phyloP scores from a whole-genome alignment of 2,329 filamentous ascomycete species.

The Colletotrichum nymphaeae region DNA sequence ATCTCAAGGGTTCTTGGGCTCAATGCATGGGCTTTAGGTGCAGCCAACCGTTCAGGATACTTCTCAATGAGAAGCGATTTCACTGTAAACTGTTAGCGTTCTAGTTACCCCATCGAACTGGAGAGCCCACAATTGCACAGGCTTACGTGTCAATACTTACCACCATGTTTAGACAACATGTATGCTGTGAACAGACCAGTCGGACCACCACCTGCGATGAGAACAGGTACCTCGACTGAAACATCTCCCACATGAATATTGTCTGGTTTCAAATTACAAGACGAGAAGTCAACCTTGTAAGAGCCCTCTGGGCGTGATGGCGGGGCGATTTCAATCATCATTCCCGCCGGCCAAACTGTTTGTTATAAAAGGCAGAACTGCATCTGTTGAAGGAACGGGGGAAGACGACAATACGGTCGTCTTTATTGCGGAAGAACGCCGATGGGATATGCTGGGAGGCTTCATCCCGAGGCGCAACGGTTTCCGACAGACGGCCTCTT shows the following conservation, averaged over 20 bases:
- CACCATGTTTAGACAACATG: constrained; percentile 40
- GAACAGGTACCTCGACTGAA: constrained; percentile 43
- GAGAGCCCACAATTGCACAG: background rate
- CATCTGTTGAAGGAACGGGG: background rate
- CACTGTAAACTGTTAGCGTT: constrained; percentile 35
- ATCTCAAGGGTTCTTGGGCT: constrained; percentile 34
- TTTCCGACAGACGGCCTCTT: background rate
- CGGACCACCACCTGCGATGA: constrained; percentile 50
- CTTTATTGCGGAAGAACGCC: background rate
- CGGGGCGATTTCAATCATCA: background rate
- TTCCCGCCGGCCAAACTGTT: background rate
- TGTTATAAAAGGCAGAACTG: background rate
- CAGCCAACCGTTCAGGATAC: constrained; percentile 43
- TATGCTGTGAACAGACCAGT: constrained; percentile 48
- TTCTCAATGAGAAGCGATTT: constrained; percentile 45
- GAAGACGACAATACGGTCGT: background rate
- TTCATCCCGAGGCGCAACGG: background rate
- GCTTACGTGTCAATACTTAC: constrained; percentile 6
- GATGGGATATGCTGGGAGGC: background rate
- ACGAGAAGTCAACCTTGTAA: background rate
- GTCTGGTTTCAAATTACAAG: background rate
- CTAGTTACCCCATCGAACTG: constrained; percentile 24
- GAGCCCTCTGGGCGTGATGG: background rate
- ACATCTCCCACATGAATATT: background rate
- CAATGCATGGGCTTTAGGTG: constrained; percentile 38